A percentile compares a stretch with the other conserved stretches of the same genome.
Evolutionary conservation across 495 filamentous ascomycete species (phyloP).

Genomic region (Neurospora discreta): DNA sequence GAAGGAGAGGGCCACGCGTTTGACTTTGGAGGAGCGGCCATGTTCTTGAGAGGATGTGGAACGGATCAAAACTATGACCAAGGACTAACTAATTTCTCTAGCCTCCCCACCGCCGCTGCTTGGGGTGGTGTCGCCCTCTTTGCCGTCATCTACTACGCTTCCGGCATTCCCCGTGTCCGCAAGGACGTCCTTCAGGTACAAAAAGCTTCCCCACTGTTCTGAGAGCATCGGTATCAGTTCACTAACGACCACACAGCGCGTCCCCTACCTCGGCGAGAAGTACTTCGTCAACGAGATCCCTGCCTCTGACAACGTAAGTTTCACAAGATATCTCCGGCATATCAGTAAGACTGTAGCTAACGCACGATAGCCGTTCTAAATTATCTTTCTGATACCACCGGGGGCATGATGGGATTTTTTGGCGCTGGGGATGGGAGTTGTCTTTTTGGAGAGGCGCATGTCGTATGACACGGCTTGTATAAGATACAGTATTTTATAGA

Average conservation of each 20-base stretch:
- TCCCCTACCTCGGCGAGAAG: slow-evolving; percentile 36
- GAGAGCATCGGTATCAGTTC: neutral
- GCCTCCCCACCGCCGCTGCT: slow-evolving; percentile 2
- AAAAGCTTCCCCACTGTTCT: neutral
- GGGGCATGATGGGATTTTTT: neutral
- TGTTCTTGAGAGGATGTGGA: neutral
- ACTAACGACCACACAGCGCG: slow-evolving; percentile 30
- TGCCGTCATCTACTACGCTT: slow-evolving; percentile 48
- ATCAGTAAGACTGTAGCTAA: slow-evolving; percentile 5
- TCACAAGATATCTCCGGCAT: neutral
- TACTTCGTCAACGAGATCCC: slow-evolving; percentile 41
- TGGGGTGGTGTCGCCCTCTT: slow-evolving; percentile 47
- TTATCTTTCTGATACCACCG: neutral
- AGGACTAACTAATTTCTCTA: neutral
- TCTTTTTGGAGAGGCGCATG: neutral
- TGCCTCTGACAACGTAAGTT: slow-evolving; percentile 47
- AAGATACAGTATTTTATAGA: slow-evolving; percentile 13
- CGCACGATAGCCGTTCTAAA: slow-evolving; percentile 34
- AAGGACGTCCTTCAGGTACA: slow-evolving; percentile 42
- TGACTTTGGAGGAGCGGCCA: neutral
- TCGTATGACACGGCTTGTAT: slow-evolving; percentile 10
- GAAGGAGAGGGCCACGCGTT: neutral
- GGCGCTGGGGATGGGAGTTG: slow-evolving; percentile 1
- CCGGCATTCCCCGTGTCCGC: slow-evolving; percentile 45
- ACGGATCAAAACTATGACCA: neutral